These are phyloP conservation scores for Aspergillus jensenii DNA, from an alignment of 2,329 filamentous ascomycete species.

Conservation along the genomic window DNA sequence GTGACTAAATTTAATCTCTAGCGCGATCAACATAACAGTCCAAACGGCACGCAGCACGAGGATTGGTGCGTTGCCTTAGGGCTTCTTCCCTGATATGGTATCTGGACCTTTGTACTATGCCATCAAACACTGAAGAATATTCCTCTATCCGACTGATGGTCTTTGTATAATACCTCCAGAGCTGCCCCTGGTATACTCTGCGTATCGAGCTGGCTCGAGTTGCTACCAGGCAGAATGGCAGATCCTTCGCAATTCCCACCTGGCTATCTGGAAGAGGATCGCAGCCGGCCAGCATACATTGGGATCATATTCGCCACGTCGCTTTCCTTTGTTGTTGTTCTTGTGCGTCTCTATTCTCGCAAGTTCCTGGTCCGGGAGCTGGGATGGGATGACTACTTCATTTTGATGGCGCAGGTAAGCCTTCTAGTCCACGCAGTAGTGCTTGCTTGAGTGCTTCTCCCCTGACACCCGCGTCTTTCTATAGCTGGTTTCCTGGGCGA, in stretches of 20 bases:
- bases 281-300: slow-evolving; percentile 4
- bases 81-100: too few species aligned
- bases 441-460: not conserved
- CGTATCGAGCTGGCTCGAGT: too few species aligned
- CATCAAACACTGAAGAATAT: too few species aligned
- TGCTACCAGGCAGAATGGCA: too few species aligned
- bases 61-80: too few species aligned
- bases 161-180: too few species aligned
- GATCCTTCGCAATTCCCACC: not conserved
- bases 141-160: too few species aligned
- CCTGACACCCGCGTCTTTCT: not conserved
- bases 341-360: slow-evolving; percentile 13
- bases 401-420: slow-evolving; percentile 16
- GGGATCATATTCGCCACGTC: slow-evolving; percentile 27
- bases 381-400: slow-evolving; percentile 21
- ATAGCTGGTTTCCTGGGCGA: slow-evolving; percentile 9
- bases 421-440: not conserved
- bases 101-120: too few species aligned
- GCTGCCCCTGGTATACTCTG: too few species aligned
- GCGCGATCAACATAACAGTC: too few species aligned
- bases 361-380: slow-evolving; percentile 12
- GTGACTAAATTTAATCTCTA: too few species aligned
- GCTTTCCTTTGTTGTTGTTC: slow-evolving; percentile 11
- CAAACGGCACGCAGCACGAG: too few species aligned
- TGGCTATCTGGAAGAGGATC: slow-evolving; percentile 7